Conservation (phyloP, 805 yeast species). For the Diddensiella transvaalensis region DNA sequence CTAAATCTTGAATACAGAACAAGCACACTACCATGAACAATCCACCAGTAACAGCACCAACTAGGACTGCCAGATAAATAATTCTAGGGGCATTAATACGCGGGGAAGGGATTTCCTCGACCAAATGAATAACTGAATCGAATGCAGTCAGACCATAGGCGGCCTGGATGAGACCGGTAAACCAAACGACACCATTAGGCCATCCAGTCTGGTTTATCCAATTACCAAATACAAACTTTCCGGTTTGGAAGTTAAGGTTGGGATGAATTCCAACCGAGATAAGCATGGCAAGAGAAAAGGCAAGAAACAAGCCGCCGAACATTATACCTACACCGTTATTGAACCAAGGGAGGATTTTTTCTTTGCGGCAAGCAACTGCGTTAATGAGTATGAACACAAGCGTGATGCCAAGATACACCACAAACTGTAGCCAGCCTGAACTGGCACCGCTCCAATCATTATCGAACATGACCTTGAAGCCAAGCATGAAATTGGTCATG, state of each 20-base stretch:
- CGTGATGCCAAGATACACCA: constrained; percentile 15
- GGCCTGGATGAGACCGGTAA: constrained; percentile 73
- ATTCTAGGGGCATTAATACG: constrained; percentile 75
- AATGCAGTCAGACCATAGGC: constrained; percentile 77
- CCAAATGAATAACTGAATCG: constrained; percentile 73
- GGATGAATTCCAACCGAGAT: constrained; percentile 15
- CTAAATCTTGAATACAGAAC: constrained; percentile 63
- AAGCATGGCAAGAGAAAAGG: constrained; percentile 15
- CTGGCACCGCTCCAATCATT: constrained; percentile 14
- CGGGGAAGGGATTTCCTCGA: constrained; percentile 75
- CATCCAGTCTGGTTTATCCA: constrained; percentile 50
- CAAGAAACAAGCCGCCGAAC: constrained; percentile 13
- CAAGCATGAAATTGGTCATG: constrained; percentile 17
- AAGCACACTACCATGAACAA: constrained; percentile 68
- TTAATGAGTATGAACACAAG: constrained; percentile 13
- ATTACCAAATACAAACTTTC: constrained; percentile 16
- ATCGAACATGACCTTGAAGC: constrained; percentile 15
- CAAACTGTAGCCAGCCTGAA: constrained; percentile 16
- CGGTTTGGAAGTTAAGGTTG: constrained; percentile 16
- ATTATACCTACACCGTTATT: constrained; percentile 14
- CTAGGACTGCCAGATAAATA: constrained; percentile 57
- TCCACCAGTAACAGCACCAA: constrained; percentile 63
- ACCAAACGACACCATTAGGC: constrained; percentile 65
- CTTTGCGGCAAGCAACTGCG: constrained; percentile 14
- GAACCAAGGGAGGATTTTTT: constrained; percentile 15